Base-by-base conservation (phyloP, 1,139 yeast genomes). In the Waltiozyma sp. region DNA sequence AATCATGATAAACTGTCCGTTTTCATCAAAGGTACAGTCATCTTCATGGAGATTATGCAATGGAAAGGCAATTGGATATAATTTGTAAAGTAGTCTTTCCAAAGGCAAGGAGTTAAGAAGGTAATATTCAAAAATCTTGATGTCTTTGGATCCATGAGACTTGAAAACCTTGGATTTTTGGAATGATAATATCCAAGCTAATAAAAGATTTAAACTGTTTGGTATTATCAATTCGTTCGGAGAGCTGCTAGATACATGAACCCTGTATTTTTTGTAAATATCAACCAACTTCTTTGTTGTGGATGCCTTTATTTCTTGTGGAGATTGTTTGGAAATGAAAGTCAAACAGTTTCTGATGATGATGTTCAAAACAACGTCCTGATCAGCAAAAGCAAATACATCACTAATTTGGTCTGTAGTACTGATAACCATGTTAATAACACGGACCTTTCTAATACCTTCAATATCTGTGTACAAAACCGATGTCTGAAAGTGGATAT, bases 401-500 rank as follows among this genome's bases (percentile, higher is more conserved):
- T 83, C 89, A 45, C 75, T 75, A 42, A 83, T 67, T 44, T 85
- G 72, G 49, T 80, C 84, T 9, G 93, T 76, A 13, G 87, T 91
- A 0, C 95, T 86, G 40, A 87, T 76, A n/a, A 81, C 80, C 46
- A 78, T 66, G 57, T 93, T 91, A 41, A 86, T 75, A 11, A 88
- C 88, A 50, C 99, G 72, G 13, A 91, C 93, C 51, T 86, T 81
- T 51, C 97, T 70, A 13, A 70, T 64, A 28, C 99, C 98, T 43
- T 69, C 69, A 3, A 69, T 58, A 42, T 89, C 84, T 0, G 97
- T 91, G 59, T 87, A 88, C 43, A 93, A 68, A 38, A 91, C 54
- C 0, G 97, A 97, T 2, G 87, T 84, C 63, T 91, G 99, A 68
- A 89, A 87, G 60, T 87, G 94, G 37, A 88, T 86, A 59, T 87